Evolutionary conservation across 257 asterid species (phyloP).

Genomic region (Knoxia roxburghii): DNA sequence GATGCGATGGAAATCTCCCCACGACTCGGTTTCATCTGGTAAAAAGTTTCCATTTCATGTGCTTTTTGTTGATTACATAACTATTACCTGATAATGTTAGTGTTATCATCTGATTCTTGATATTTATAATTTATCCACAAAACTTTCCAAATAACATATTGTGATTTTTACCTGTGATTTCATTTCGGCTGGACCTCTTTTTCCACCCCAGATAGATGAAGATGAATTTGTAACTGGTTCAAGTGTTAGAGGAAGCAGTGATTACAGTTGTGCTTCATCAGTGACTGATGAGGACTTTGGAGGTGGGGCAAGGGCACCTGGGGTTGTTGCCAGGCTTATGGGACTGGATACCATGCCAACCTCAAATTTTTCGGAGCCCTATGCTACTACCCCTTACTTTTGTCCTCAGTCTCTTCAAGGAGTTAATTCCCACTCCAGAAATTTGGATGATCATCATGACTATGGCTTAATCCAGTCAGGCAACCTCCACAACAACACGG

Average conservation of each 20-base stretch:
- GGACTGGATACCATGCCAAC: conserved; percentile 84
- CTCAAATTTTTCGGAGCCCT: conserved; percentile 40
- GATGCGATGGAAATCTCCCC: conserved; percentile 61
- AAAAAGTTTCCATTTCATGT: background rate
- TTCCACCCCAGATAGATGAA: conserved; percentile 54
- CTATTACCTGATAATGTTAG: background rate
- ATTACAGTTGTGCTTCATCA: conserved; percentile 74
- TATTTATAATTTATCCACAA: background rate
- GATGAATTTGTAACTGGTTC: conserved; percentile 46
- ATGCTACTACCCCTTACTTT: conserved; percentile 49
- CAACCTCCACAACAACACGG: conserved; percentile 20
- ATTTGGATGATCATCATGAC: conserved; percentile 30
- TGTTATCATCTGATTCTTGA: background rate
- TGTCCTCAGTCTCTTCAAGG: conserved; percentile 49
- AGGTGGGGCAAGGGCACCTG: conserved; percentile 52
- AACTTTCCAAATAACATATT: background rate
- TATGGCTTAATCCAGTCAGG: conserved; percentile 34
- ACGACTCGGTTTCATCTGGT: conserved; percentile 55
- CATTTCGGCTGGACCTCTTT: background rate
- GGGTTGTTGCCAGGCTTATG: conserved; percentile 96
- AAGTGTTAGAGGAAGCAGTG: conserved; percentile 61
- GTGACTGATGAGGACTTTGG: conserved; percentile 63
- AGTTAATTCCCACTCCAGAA: conserved; percentile 29
- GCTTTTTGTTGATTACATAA: background rate
- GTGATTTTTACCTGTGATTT: background rate